Evolutionary conservation across 2,329 filamentous ascomycete genomes (phyloP).

Genomic region (Colletotrichum sojae): DNA sequence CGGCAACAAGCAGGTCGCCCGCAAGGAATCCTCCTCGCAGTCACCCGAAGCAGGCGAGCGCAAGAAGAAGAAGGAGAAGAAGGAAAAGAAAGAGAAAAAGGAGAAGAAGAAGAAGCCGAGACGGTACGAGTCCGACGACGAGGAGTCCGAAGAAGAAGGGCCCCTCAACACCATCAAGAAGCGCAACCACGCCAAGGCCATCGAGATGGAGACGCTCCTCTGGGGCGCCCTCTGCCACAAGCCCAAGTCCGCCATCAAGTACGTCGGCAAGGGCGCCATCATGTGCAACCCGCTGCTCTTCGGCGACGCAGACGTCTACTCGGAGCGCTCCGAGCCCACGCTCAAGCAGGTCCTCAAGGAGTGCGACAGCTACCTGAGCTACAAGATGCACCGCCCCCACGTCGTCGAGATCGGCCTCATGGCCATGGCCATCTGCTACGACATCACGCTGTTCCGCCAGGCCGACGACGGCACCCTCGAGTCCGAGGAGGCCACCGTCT

Average conservation of each 20-base stretch:
- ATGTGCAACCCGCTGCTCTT: constrained; percentile 54
- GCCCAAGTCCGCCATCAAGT: constrained; percentile 52
- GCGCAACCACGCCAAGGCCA: constrained; percentile 54
- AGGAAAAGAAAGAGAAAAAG: constrained; percentile 23
- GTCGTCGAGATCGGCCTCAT: constrained; percentile 57
- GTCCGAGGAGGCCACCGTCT: constrained; percentile 48
- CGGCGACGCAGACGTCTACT: constrained; percentile 44
- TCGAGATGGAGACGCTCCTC: constrained; percentile 55
- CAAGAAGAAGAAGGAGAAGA: constrained; percentile 30
- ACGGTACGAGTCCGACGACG: constrained; percentile 30
- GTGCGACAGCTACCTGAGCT: constrained; percentile 48
- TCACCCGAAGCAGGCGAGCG: constrained; percentile 28
- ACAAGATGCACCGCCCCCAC: constrained; percentile 50
- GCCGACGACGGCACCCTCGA: constrained; percentile 44
- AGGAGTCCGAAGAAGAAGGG: constrained; percentile 36
- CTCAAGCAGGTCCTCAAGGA: constrained; percentile 49
- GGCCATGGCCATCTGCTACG: constrained; percentile 53
- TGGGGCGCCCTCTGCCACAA: constrained; percentile 56
- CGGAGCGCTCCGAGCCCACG: constrained; percentile 46
- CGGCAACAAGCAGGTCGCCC: constrained; percentile 35
- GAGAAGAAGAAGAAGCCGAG: constrained; percentile 22
- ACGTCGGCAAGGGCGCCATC: constrained; percentile 55
- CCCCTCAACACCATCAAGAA: constrained; percentile 52
- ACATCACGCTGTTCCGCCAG: constrained; percentile 48
- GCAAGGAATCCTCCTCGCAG: constrained; percentile 31